Conservation (phyloP, 306 rosid species). For the Casuarina equisetifolia region DNA sequence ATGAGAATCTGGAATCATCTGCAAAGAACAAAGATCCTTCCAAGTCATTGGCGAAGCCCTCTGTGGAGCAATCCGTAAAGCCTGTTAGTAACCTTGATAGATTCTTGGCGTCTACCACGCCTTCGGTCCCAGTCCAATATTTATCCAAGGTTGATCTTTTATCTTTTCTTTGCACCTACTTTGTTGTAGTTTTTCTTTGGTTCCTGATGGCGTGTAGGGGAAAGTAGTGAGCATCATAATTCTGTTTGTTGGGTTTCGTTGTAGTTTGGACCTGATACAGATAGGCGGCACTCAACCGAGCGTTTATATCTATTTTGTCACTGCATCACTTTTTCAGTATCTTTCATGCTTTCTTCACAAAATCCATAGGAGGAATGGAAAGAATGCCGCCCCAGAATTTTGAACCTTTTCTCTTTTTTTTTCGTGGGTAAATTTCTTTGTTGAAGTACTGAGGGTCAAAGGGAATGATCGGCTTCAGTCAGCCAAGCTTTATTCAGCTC, state of each 20-base stretch:
- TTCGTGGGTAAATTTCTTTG: background rate
- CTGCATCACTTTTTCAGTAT: background rate
- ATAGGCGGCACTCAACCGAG: background rate
- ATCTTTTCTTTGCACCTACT: slow-evolving; percentile 4
- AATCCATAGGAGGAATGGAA: background rate
- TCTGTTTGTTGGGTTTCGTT: slow-evolving; percentile 12
- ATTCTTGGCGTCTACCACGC: slow-evolving; percentile 67
- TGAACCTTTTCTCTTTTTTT: too few relatives aligned
- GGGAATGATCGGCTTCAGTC: background rate
- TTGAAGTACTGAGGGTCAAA: background rate
- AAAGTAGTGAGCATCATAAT: background rate
- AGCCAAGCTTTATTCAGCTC: background rate
- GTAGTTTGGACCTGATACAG: slow-evolving; percentile 9
- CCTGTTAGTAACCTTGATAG: slow-evolving; percentile 58
- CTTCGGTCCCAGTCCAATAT: slow-evolving; percentile 70
- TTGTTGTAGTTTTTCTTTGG: background rate
- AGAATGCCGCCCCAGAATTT: too few relatives aligned
- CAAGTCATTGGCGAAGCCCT: slow-evolving; percentile 28
- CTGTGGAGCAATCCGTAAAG: slow-evolving; percentile 30
- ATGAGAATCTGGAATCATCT: slow-evolving; percentile 42
- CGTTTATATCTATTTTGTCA: background rate
- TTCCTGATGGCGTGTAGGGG: background rate
- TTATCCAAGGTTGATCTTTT: slow-evolving; percentile 73
- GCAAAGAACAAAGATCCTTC: slow-evolving; percentile 33
- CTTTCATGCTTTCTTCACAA: background rate